Evolutionary conservation across 495 filamentous ascomycete genomes (phyloP), one percentile per base, ranked within the genome.

Genomic region (Aspergillus olivimuriae): DNA sequence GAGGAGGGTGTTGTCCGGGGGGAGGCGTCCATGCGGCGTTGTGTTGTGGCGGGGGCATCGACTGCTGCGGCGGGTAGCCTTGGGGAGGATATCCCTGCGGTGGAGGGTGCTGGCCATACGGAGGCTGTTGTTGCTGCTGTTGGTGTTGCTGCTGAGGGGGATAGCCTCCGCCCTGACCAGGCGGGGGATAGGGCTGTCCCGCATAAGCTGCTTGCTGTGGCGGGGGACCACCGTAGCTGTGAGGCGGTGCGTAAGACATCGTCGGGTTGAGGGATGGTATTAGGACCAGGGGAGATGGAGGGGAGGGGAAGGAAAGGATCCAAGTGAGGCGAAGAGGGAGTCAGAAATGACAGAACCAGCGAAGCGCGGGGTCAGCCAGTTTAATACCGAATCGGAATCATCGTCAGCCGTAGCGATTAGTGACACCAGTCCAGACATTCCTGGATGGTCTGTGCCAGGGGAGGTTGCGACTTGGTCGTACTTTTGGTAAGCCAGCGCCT

Each of bases 201-300:
- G 6, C 24, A 11, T 28, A 28, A 5, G 6, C 24, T 10, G 46
- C 37, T 39, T 48, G 43, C 17, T 49, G 41, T 4, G 40, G 24
- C 24, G 24, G 24, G 6, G 24, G 24, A 28, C 24, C 24, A 28
- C 24, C 11, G 41, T 49, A 39, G 32, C 14, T 8, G 15, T 44
- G 39, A 22, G 36, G 44, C 4, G 34, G 46, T 2, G 46, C 28
- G 16, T 44, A 44, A 7, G 46, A 49, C 46, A 49, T 49, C 34
- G 4, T 39, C 21, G 33, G 21, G 23, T 17, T n/a, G 23, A 19
- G 10, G 32, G 24, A 16, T 26, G 28, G 4, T 21, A 19, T 22
- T 20, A 34, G 2, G 31, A 35, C 15, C 35, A n/a, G 24, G 14
- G 23, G 33, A 21, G 14, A 31, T 14, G 15, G 30, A 39, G 26